Evolutionary conservation across 1,139 yeast genomes (phyloP).

Genomic region (Ogataea hybrid): DNA sequence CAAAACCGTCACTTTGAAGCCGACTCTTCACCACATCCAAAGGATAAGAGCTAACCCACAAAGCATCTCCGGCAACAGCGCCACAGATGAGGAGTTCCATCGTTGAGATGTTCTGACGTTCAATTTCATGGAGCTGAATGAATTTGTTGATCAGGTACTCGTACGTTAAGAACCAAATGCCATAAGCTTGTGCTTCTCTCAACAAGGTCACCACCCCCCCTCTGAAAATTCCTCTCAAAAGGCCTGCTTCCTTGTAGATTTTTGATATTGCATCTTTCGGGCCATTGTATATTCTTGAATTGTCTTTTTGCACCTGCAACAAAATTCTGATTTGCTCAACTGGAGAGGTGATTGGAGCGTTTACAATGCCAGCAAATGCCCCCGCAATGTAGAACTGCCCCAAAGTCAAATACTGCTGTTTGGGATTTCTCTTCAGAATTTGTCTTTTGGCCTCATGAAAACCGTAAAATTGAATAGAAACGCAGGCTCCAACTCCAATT

Average conservation of each 20-base stretch:
- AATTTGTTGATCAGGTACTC: constrained; percentile 56
- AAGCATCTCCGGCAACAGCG: constrained; percentile 69
- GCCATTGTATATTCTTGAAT: constrained; percentile 38
- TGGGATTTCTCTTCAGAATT: constrained; percentile 35
- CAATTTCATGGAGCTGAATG: constrained; percentile 34
- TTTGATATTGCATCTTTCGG: constrained; percentile 47
- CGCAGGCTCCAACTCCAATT: constrained; percentile 71
- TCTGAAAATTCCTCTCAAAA: constrained; percentile 49
- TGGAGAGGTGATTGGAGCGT: constrained; percentile 69
- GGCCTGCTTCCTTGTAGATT: constrained; percentile 49
- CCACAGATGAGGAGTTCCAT: constrained; percentile 62
- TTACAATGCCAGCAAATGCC: constrained; percentile 75
- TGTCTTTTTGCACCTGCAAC: constrained; percentile 53
- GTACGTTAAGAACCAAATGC: constrained; percentile 76
- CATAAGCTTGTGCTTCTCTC: constrained; percentile 78
- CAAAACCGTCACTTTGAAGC: constrained; percentile 67
- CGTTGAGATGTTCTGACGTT: constrained; percentile 55
- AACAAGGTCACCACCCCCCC: constrained; percentile 59
- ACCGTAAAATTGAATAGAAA: constrained; percentile 71
- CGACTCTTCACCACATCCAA: constrained; percentile 68
- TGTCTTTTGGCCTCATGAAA: constrained; percentile 75
- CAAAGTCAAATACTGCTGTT: constrained; percentile 41
- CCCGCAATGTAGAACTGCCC: constrained; percentile 72
- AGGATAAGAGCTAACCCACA: constrained; percentile 73
- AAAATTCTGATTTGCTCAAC: constrained; percentile 75